Evolutionary conservation across 169 alveolate species (phyloP).

Genomic region (Plasmodium gonderi): DNA sequence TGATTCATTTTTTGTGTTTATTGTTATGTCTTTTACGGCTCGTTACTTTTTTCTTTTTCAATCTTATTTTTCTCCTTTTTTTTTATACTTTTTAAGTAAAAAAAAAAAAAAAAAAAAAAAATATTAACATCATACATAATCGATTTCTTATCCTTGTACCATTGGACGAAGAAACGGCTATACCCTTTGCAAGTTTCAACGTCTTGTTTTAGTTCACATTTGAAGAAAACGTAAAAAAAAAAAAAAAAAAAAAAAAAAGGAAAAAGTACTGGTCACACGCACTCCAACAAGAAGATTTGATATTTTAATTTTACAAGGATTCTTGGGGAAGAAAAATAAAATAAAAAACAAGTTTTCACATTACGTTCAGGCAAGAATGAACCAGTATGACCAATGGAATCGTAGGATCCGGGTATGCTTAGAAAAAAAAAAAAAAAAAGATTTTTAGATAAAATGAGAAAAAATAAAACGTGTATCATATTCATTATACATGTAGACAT

Average conservation of each 20-base stretch:
- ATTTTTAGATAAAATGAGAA: not conserved
- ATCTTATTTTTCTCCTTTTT: no score
- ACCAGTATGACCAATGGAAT: slow-evolving; percentile 66
- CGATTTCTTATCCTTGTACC: no score
- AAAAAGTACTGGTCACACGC: no score
- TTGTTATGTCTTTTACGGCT: not conserved
- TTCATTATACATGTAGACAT: slow-evolving; percentile 4
- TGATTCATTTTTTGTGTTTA: slow-evolving; percentile 3
- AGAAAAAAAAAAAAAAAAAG: not conserved
- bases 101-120: not conserved
- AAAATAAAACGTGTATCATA: not conserved
- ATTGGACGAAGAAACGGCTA: no score
- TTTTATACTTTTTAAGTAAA: not conserved
- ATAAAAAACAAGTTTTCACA: not conserved
- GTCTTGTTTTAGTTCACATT: no score
- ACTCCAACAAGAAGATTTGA: no score
- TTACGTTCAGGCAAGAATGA: slow-evolving; percentile 23
- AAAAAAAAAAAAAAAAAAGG: no score
- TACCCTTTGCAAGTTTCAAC: no score
- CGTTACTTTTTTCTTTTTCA: not conserved
- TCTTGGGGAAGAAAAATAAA: no score
- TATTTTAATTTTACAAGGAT: no score
- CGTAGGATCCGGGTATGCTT: slow-evolving; percentile 51
- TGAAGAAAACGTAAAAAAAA: no score
- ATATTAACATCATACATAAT: no score